Evolutionary conservation across 352 stramenopile species (phyloP).

Genomic region (Phytophthora megakarya): DNA sequence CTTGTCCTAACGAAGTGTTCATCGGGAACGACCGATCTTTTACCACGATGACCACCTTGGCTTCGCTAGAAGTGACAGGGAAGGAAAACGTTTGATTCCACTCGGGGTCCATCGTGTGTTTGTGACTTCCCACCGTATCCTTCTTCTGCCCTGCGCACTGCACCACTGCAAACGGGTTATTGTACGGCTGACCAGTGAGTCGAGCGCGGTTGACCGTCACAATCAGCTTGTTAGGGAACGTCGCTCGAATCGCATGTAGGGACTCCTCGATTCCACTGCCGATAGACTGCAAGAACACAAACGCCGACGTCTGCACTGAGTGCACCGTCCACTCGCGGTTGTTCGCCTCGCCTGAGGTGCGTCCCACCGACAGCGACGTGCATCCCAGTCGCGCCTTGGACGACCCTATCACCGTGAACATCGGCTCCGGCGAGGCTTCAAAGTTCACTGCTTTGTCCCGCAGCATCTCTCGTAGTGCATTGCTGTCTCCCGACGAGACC

Average conservation of each 20-base stretch:
- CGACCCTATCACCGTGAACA: constrained; percentile 83
- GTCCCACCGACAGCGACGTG: constrained; percentile 78
- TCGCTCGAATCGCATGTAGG: constrained; percentile 76
- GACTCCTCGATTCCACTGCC: constrained; percentile 75
- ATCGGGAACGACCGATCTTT: constrained; percentile 81
- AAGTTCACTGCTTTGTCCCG: constrained; percentile 83
- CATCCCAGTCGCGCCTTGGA: constrained; percentile 76
- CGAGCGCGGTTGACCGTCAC: constrained; percentile 87
- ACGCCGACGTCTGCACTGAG: constrained; percentile 86
- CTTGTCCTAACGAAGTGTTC: constrained; percentile 75
- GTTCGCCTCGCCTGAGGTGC: constrained; percentile 65
- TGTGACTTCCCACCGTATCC: constrained; percentile 85
- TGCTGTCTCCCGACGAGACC: constrained; percentile 60
- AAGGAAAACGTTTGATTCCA: constrained; percentile 92
- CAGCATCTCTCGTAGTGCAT: constrained; percentile 60
- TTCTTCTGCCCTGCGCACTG: constrained; percentile 87
- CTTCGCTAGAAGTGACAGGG: constrained; percentile 77
- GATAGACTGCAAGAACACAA: constrained; percentile 87
- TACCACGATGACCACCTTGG: constrained; percentile 67
- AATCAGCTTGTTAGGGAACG: constrained; percentile 90
- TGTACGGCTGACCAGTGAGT: constrained; percentile 85
- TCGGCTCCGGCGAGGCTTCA: constrained; percentile 77
- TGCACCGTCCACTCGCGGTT: constrained; percentile 86
- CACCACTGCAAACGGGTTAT: constrained; percentile 85
- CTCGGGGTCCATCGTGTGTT: constrained; percentile 90